Base-by-base conservation (phyloP, 768 basidiomycete species). In the Suillus cothurnatus region DNA sequence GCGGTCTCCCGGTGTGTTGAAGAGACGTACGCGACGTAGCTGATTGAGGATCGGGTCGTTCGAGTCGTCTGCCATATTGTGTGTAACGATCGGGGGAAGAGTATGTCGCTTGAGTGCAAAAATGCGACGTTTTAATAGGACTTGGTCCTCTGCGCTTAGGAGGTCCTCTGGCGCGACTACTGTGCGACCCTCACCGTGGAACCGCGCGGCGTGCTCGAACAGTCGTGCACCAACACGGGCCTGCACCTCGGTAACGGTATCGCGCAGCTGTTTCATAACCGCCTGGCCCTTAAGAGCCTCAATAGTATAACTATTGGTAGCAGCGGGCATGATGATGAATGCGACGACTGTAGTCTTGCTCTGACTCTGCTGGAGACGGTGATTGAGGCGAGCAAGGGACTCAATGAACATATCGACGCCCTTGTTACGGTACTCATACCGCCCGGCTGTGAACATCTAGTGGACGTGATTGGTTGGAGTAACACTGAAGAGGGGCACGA, bases 321-420 rank as follows among this genome's bases (percentile, higher is more conserved):
- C 80, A 7, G 97, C 97, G 26, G 97, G 97, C 93, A 97, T 97
- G 78, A 99, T 98, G 77, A 99, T 94, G 82, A 99, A 99, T 0
- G 97, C 97, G 53, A 99, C 93, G 63, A 99, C 89, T 8, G 97
- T 98, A 56, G 87, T 85, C 67, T 84, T 86, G 19, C 93, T 91
- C 23, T 86, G 88, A 21, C 81, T 72, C 66, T 85, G 80, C 73
- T 89, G 84, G 41, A 92, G 81, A 38, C 84, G 84, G 73, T 82
- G 81, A 75, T 92, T 92, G 61, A 92, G 81, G 64, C 97, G 93
- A 34, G 97, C 97, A 64, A 99, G 87, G 21, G 91, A 85, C 79
- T 99, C 97, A 70, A 99, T 97, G 76, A 98, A 99, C 97, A 99
- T 97, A 75, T 99, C 97, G 36, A 99, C 95, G 63, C 97, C 97